Conservation (phyloP, 108 stramenopile genomes). For the Mediolabrus comicus region DNA sequence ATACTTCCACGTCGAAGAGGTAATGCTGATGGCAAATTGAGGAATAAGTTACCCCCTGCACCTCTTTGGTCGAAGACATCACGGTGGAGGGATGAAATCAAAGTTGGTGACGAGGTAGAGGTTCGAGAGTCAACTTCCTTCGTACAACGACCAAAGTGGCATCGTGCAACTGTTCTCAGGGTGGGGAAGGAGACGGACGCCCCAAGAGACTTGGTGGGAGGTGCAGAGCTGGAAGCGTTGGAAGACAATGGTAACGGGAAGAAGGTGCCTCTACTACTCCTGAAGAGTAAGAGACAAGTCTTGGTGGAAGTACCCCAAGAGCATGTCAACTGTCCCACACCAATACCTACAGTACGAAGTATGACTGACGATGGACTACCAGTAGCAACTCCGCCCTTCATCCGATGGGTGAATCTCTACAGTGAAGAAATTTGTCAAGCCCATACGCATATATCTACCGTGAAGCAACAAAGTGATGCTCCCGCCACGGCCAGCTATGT, state of each 20-base stretch:
- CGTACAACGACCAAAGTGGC: conserved; percentile 71
- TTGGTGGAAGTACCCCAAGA: conserved; percentile 77
- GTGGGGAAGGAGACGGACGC: conserved; percentile 46
- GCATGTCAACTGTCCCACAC: conserved; percentile 21
- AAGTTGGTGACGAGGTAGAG: conserved; percentile 61
- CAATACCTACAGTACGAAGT: conserved; percentile 1
- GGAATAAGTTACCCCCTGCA: conserved; percentile 29
- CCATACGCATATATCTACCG: conserved; percentile 60
- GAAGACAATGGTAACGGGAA: conserved; percentile 26
- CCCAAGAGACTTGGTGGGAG: conserved; percentile 42
- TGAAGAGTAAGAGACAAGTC: conserved; percentile 58
- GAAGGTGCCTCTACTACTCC: conserved; percentile 48
- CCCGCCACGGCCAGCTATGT: conserved; percentile 69
- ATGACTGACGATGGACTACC: conserved; percentile 8
- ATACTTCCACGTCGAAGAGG: conserved; percentile 38
- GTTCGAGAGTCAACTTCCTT: conserved; percentile 60
- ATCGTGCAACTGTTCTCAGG: conserved; percentile 56
- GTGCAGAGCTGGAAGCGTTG: conserved; percentile 61
- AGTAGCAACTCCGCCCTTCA: conserved; percentile 53
- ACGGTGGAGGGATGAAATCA: conserved; percentile 63
- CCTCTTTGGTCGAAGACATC: conserved; percentile 68
- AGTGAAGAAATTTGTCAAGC: conserved; percentile 78
- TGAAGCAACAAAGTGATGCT: conserved; percentile 25
- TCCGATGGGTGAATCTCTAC: conserved; percentile 80
- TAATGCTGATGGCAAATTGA: conserved; percentile 4